Base-by-base conservation (phyloP, 805 yeast genomes). In the Tetrapisispora arboricola region DNA sequence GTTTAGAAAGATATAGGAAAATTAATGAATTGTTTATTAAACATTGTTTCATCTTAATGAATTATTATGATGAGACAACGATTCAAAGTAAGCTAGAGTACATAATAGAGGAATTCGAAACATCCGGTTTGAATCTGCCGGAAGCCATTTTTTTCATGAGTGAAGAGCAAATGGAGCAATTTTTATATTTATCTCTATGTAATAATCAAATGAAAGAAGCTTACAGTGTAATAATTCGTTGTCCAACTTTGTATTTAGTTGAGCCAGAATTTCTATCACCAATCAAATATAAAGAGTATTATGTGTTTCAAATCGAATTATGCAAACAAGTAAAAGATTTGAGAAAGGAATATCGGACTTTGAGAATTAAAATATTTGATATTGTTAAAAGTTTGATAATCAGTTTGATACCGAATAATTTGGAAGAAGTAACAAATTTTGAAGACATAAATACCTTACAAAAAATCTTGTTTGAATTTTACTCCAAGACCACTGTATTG, bases 161-260 rank as follows among this genome's bases (percentile, higher is more conserved):
- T 38, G 35, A 31, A 2, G n/a, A 16, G 1, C 36, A 39, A 32
- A 27, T 39, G 13, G 28, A 32, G 22, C 38, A 33, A 16, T 30
- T 46, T 28, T 48, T 45, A 33, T 48, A 44, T 18, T 34, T 51
- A 29, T 20, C 43, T 17, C 25, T 50, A 4, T 49, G 53, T 20
- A 36, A 42, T 17, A 43, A 44, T 19, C 54, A 51, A 35, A 50
- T 50, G 50, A 40, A 37, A 29, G 44, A 42, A 5, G 38, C 34
- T 16, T 38, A 36, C 17, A 39, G 32, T 10, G 26, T 28, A 13
- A 33, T 50, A 13, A 44, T 38, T 25, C 40, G 46, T 27, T 51
- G 56, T 29, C 51, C 56, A 11, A 51, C 56, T 9, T 32, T 50
- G 9, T 50, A 50, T 33, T 39, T 45, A 18, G 47, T 49, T 3